Conservation (phyloP, 371 early-diverging fungal genomes). For the Sporodiniella umbellata region DNA sequence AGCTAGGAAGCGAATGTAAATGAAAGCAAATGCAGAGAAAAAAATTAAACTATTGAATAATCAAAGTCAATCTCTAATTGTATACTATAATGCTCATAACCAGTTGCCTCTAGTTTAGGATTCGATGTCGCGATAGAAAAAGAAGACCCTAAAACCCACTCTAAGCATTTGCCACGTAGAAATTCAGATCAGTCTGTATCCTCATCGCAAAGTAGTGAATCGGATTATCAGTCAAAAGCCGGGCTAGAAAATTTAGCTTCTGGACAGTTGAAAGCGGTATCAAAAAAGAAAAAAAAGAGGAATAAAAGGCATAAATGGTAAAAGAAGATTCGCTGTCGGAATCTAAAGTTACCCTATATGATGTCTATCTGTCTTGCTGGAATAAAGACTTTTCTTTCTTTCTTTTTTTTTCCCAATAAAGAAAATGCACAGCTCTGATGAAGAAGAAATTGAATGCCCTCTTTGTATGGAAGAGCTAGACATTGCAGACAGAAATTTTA, state of each 20-base stretch:
- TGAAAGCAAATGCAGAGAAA: too few species aligned
- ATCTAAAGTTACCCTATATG: too few species aligned
- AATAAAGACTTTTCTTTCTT: background rate
- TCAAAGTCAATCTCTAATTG: background rate
- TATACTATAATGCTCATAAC: background rate
- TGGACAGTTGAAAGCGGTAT: constrained; percentile 8
- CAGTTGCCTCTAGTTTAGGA: constrained; percentile 44
- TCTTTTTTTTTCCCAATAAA: background rate
- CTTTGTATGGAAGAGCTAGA: constrained; percentile 98
- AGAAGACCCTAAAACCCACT: constrained; percentile 23
- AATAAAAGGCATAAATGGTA: background rate
- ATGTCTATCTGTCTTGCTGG: background rate
- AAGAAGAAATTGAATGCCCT: constrained; percentile 91
- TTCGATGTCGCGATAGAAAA: constrained; percentile 21
- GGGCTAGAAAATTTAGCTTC: constrained; percentile 30
- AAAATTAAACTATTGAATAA: constrained; percentile 2
- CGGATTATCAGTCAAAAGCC: constrained; percentile 22
- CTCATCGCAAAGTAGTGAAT: constrained; percentile 12
- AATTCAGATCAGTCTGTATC: constrained; percentile 29
- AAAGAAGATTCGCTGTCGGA: background rate
- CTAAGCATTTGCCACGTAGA: constrained; percentile 24
- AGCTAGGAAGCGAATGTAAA: constrained; percentile 39
- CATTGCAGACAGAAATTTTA: constrained; percentile 90
- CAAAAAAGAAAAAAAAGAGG: constrained; percentile 5
- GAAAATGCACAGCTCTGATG: constrained; percentile 51